Evolutionary conservation across 495 filamentous ascomycete genomes (phyloP).

Genomic region (Xylaria bambusicola): DNA sequence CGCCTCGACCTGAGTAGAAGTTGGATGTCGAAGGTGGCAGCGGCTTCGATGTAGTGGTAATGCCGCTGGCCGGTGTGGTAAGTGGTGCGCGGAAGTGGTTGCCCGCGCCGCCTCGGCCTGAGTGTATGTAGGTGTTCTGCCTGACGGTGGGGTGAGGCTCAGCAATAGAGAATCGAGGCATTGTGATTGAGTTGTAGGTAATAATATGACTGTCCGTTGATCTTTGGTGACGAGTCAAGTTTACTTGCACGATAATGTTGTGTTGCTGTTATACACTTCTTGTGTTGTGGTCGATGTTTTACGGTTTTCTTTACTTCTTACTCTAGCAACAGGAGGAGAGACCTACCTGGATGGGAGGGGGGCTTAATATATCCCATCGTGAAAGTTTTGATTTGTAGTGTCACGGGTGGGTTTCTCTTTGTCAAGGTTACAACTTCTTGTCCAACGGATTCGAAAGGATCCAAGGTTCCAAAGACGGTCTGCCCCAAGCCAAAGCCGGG

Average conservation of each 20-base stretch:
- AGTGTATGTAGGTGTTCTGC: conserved; percentile 64
- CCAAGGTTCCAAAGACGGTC: conserved; percentile 3
- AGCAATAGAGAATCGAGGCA: conserved; percentile 65
- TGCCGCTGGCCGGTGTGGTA: conserved; percentile 52
- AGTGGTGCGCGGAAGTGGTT: conserved; percentile 75
- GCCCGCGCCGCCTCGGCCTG: conserved; percentile 85
- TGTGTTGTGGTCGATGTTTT: background rate
- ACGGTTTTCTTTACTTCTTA: background rate
- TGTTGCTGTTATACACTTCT: too few species aligned
- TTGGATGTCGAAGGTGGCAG: conserved; percentile 43
- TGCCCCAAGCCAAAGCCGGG: conserved; percentile 3
- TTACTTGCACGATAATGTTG: too few species aligned
- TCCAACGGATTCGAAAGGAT: background rate
- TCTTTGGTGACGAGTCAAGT: too few species aligned
- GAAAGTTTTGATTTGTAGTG: conserved; percentile 22
- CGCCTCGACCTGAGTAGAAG: conserved; percentile 83
- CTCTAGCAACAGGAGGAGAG: background rate
- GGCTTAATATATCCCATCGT: conserved; percentile 29
- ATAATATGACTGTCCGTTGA: background rate
- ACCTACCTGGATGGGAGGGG: background rate
- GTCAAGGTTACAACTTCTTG: conserved; percentile 30
- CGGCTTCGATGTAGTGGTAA: conserved; percentile 33
- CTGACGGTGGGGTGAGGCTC: conserved; percentile 78
- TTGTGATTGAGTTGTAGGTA: conserved; percentile 33
- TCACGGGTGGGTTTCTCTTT: conserved; percentile 26